These are phyloP conservation scores for Fusarium sp. DNA, from an alignment of 2,329 filamentous ascomycete species.

Conservation along the genomic window DNA sequence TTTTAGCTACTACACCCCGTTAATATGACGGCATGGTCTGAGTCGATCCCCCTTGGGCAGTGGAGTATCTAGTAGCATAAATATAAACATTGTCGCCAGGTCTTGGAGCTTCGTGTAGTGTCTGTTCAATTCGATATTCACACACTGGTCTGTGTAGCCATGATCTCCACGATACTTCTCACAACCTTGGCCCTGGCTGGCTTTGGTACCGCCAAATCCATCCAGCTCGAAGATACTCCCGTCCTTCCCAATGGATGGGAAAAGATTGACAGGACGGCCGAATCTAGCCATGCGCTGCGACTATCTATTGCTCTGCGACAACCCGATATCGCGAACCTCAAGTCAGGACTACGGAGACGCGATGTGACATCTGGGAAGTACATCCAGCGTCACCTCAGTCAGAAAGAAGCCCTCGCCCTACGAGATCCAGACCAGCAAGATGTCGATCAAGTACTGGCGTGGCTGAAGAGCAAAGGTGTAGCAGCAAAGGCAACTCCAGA, in stretches of 20 bases:
- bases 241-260: constrained; percentile 51
- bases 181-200: constrained; percentile 43
- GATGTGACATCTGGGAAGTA: constrained; percentile 23
- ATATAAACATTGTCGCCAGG: constrained; percentile 9
- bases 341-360: constrained; percentile 43
- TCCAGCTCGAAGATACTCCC: constrained; percentile 47
- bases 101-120: background rate
- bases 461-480: constrained; percentile 58
- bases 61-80: constrained; percentile 29
- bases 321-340: constrained; percentile 47
- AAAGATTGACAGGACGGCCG: constrained; percentile 37
- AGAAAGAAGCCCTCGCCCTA: constrained; percentile 53
- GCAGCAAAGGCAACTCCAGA: constrained; percentile 48
- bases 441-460: constrained; percentile 55
- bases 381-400: constrained; percentile 50
- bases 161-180: constrained; percentile 31
- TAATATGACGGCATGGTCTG: constrained; percentile 37
- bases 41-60: constrained; percentile 38
- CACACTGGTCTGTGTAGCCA: constrained; percentile 21
- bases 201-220: constrained; percentile 38
- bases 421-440: constrained; percentile 53
- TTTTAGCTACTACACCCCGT: constrained; percentile 22
- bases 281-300: constrained; percentile 44
- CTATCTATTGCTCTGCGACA: constrained; percentile 53
- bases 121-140: background rate